A percentile compares a stretch with the other conserved stretches of the same genome.
Evolutionary conservation across 306 rosid species (phyloP).

Genomic region (Lathyrus sativus): DNA sequence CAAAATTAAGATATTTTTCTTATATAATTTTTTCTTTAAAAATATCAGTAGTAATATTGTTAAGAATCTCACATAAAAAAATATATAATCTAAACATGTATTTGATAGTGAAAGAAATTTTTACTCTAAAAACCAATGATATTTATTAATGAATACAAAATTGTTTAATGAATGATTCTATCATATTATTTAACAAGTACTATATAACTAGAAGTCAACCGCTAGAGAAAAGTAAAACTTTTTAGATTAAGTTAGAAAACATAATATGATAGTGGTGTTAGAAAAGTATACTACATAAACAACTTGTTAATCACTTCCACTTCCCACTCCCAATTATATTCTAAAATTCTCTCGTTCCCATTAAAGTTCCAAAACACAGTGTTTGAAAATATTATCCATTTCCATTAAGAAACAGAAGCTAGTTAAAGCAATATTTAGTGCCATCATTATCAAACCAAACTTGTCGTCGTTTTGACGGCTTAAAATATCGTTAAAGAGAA

Average conservation of each 20-base stretch:
- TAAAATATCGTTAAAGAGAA: constrained; percentile 33
- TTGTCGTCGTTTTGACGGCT: constrained; percentile 42
- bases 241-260: neutral
- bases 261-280: neutral
- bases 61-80: too few relatives aligned
- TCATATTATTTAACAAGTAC: neutral
- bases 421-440: constrained; percentile 34
- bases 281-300: neutral
- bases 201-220: constrained; percentile 16
- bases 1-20: too few relatives aligned
- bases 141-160: too few relatives aligned
- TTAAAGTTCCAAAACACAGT: constrained; percentile 26
- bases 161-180: neutral
- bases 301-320: constrained; percentile 46
- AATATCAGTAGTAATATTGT: too few relatives aligned
- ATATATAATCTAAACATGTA: too few relatives aligned
- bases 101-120: too few relatives aligned
- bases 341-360: constrained; percentile 53
- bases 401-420: constrained; percentile 31
- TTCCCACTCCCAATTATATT: constrained; percentile 40
- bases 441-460: constrained; percentile 36
- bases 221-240: constrained; percentile 6
- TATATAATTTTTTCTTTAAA: too few relatives aligned
- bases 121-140: too few relatives aligned
- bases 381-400: constrained; percentile 61